Percentiles rank a stretch among this genome's conserved stretches.
Evolutionary conservation across 495 filamentous ascomycete species (phyloP).

Genomic region (Penicillium argentinense): DNA sequence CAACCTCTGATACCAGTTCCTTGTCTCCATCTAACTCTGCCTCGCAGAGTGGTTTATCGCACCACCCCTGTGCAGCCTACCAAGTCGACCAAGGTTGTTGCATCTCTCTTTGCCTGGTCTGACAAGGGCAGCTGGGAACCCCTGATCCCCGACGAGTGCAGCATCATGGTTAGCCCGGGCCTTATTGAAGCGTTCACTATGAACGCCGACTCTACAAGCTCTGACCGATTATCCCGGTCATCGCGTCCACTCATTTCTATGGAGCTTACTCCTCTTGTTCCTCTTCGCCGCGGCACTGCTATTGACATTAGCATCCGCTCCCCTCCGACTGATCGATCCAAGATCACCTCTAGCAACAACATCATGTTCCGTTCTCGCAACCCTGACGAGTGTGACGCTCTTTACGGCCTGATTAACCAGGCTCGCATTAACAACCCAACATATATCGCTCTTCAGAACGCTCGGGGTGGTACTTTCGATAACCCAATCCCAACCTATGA

Average conservation of each 20-base stretch:
- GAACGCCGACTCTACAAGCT: slow-evolving; percentile 35
- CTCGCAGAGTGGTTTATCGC: slow-evolving; percentile 64
- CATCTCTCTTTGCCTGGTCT: slow-evolving; percentile 83
- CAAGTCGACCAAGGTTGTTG: slow-evolving; percentile 65
- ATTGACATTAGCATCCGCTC: slow-evolving; percentile 93
- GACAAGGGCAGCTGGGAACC: slow-evolving; percentile 79
- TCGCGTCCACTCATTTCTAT: slow-evolving; percentile 69
- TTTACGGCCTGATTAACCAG: slow-evolving; percentile 82
- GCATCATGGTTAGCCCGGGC: slow-evolving; percentile 77
- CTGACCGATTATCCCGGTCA: slow-evolving; percentile 30
- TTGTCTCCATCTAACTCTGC: slow-evolving; percentile 75
- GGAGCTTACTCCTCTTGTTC: slow-evolving; percentile 84
- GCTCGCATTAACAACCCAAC: slow-evolving; percentile 84
- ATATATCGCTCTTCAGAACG: slow-evolving; percentile 80
- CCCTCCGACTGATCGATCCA: slow-evolving; percentile 67
- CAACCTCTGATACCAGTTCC: slow-evolving; percentile 47
- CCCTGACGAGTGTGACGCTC: slow-evolving; percentile 70
- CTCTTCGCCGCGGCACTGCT: slow-evolving; percentile 82
- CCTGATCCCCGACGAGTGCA: slow-evolving; percentile 72
- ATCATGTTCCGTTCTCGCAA: slow-evolving; percentile 86
- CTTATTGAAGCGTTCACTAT: slow-evolving; percentile 81
- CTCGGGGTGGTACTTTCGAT: slow-evolving; percentile 48
- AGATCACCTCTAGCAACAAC: slow-evolving; percentile 68
- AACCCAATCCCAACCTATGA: slow-evolving; percentile 32
- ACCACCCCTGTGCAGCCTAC: slow-evolving; percentile 54